phyloP scores from a whole-genome alignment of 352 stramenopile species.

The Saprolegnia parasitica region DNA sequence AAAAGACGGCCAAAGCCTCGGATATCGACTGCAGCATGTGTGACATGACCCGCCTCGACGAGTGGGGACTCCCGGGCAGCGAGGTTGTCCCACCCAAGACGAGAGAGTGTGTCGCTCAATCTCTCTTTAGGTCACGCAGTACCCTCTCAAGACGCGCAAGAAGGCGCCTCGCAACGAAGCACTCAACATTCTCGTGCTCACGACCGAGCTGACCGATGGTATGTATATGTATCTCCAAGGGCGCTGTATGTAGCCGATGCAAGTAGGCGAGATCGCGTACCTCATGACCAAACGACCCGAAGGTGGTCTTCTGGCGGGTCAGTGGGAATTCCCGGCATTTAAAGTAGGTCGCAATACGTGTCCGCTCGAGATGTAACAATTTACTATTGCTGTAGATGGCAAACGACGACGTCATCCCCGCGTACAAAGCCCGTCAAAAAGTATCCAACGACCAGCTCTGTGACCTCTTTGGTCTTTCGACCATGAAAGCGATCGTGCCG shows the following conservation, averaged over 20 bases:
- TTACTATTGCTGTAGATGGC: constrained; percentile 35
- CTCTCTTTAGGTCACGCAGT: constrained; percentile 61
- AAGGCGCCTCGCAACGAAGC: constrained; percentile 69
- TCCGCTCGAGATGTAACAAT: too few relatives aligned
- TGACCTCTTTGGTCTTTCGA: not conserved
- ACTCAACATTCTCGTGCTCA: constrained; percentile 65
- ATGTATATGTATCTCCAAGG: constrained; percentile 14
- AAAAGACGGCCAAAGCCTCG: not conserved
- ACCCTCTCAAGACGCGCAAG: constrained; percentile 78
- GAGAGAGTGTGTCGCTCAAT: not conserved
- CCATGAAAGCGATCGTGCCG: constrained; percentile 9
- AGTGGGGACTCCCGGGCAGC: constrained; percentile 18
- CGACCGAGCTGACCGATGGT: not conserved
- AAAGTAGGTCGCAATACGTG: constrained; percentile 40
- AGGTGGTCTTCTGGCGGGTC: constrained; percentile 68
- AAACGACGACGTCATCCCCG: constrained; percentile 57
- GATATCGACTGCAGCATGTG: constrained; percentile 18
- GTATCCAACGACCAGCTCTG: constrained; percentile 45
- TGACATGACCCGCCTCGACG: constrained; percentile 19
- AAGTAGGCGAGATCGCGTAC: constrained; percentile 34
- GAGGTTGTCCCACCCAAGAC: not conserved
- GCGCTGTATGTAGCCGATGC: constrained; percentile 4
- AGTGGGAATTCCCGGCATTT: constrained; percentile 85
- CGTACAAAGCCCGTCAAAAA: constrained; percentile 55
- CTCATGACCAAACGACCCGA: constrained; percentile 73